Percentiles rank a stretch among this genome's conserved stretches.
Conservation (phyloP, 352 stramenopile species). For the Globisporangium emineosum region DNA sequence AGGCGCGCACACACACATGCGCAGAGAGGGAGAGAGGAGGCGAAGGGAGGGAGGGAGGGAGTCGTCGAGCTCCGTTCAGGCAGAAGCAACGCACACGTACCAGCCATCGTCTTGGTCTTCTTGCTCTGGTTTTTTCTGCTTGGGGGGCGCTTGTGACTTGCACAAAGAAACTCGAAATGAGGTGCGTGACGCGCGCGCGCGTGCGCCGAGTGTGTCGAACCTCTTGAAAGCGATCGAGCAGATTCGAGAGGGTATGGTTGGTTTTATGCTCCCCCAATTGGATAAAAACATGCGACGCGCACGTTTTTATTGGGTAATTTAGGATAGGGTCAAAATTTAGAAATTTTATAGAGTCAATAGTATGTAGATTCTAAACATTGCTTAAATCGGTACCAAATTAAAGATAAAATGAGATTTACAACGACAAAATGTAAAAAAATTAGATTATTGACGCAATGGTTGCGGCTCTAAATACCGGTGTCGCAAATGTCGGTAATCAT, state of each 20-base stretch:
- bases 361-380: background rate
- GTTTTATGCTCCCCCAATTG: conserved; percentile 3
- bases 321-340: background rate
- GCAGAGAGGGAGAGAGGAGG: background rate
- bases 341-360: background rate
- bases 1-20: background rate
- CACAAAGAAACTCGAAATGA: conserved; percentile 16
- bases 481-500: no score
- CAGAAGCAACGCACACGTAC: background rate
- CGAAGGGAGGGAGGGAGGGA: background rate
- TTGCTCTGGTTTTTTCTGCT: conserved; percentile 9
- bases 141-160: conserved; percentile 3
- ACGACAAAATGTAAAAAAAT: no score
- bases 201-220: background rate
- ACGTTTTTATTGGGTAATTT: background rate
- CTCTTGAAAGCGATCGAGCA: background rate
- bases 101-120: conserved; percentile 8
- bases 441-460: no score
- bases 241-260: background rate
- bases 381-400: no score
- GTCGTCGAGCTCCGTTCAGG: background rate
- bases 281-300: background rate
- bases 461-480: no score
- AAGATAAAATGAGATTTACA: no score
- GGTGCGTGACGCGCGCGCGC: conserved; percentile 7